Evolutionary conservation across 768 basidiomycete genomes (phyloP), one percentile per base, ranked within the genome.

Genomic region (Mycena latifolia): DNA sequence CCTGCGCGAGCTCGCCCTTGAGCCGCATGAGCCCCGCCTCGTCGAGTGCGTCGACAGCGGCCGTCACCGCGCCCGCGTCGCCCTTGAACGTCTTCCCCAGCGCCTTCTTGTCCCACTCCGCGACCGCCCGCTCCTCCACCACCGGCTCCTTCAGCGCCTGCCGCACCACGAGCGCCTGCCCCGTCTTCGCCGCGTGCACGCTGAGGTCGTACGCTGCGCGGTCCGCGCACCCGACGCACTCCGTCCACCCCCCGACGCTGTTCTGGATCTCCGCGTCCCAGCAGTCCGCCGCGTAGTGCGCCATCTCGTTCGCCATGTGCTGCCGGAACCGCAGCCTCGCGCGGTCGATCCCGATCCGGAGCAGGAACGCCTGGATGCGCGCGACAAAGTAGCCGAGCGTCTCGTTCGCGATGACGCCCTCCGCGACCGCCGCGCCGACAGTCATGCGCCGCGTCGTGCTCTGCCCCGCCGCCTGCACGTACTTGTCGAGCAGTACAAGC

Each of bases 301-400:
- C 98, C 97, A 99, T 99, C 84, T 99, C 98, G 80, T 99, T 99
- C 39, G 81, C 86, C 98, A 99, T 99, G 77, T 99, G 98, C 75
- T 99, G 98, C 35, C 98, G 86, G 88, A 98, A 99, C 56, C 98
- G 88, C 68, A 98, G 82, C 10, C 95, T 88, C 51, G 75, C 67
- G 17, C 91, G 89, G 81, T 96, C 84, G 78, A 99, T 92, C 65
- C 97, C 98, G 74, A 99, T 94, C 79, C 92, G 92, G 71, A 89
- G 72, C 55, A 99, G 84, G 86, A 96, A 99, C 66, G 90, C 88
- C 79, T 91, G 88, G 73, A 98, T 96, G 57, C 97, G 89, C 51
- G 90, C 97, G 71, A 99, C 81, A 84, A 99, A 99, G 85, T 98
- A 99, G 20, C 95, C 98, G 55, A 99, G 89, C 18, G 98, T 99